Evolutionary conservation across 2,329 filamentous ascomycete species (phyloP), one percentile per base, ranked within the genome.

Genomic region (Podosphaera fusca): DNA sequence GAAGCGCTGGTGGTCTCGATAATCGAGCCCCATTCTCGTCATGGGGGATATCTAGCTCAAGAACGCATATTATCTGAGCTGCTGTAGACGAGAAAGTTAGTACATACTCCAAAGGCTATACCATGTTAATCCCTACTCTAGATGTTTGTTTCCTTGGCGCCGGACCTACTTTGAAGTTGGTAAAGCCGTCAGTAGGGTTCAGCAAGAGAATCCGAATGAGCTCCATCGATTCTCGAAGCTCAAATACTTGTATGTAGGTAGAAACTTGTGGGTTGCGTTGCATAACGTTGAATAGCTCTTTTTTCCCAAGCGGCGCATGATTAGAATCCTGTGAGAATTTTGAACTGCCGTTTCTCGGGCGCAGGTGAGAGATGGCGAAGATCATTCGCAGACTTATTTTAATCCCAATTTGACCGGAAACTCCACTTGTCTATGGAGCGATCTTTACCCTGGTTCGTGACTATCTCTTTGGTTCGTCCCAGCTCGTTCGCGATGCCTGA

Each of bases 111-210:
- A n/a, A 14, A 29, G 5, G 36, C 38, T 7, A 46, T n/a, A 5
- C 36, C 42, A 33, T 55, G 54, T 55, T 55, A 36, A 7, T 55
- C 38, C 54, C 45, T 46, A 33, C 46, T 46, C 38, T n/a, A 55
- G 14, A 55, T 21, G n/a, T 42, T 55, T 31, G 30, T 29, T n/a
- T 29, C 9, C 9, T 12, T 6, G 2, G 42, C 53, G 35, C 10
- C 10, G 35, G 5, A 10, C 10, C 10, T 8, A 42, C 5, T 42
- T 42, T 42, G 38, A 42, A 42, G 38, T 14, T 12, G 4, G 38
- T 12, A 14, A 42, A 42, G n/a, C 10, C 38, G 38, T 12, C 5
- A 12, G 10, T 6, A 42, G 38, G n/a, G n/a, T 14, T 42, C 10
- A 12, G 38, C 10, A 12, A 42, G 3, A 7, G n/a, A 3, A 42